Evolutionary conservation across 768 basidiomycete genomes (phyloP).

Genomic region (Lactifluus piperatus): DNA sequence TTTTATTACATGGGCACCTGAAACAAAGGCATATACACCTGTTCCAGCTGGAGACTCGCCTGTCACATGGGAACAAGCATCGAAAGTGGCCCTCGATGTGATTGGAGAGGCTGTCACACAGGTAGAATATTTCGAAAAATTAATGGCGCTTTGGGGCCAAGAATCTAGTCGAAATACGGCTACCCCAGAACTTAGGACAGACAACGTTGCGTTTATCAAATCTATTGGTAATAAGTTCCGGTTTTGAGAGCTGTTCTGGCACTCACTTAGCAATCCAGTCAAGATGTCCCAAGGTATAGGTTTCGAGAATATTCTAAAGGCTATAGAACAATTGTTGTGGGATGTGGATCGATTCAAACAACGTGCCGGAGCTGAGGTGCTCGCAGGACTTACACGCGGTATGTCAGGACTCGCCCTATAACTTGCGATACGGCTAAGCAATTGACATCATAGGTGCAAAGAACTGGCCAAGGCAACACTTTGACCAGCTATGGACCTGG

Average conservation of each 20-base stretch:
- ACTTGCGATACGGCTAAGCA: background rate
- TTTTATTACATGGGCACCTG: conserved; percentile 64
- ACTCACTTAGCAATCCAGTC: conserved; percentile 33
- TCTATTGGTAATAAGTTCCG: conserved; percentile 34
- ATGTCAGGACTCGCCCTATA: conserved; percentile 16
- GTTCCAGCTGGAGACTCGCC: conserved; percentile 31
- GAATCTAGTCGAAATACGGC: conserved; percentile 56
- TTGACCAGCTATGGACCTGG: conserved; percentile 66
- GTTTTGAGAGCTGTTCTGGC: background rate
- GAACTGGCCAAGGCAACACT: conserved; percentile 60
- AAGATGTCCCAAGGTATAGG: conserved; percentile 53
- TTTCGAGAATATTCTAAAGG: conserved; percentile 43
- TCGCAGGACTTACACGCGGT: conserved; percentile 73
- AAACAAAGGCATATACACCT: conserved; percentile 50
- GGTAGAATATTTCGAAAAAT: conserved; percentile 49
- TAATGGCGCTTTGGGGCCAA: conserved; percentile 67
- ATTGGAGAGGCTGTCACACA: conserved; percentile 40
- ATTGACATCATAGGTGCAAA: conserved; percentile 51
- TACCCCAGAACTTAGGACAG: conserved; percentile 47
- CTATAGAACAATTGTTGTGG: conserved; percentile 51
- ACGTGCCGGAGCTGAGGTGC: conserved; percentile 65
- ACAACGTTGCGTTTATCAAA: conserved; percentile 42
- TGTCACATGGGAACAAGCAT: conserved; percentile 46
- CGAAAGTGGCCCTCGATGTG: conserved; percentile 41
- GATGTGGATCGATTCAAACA: conserved; percentile 80